Conservation (phyloP, 1,284 basidiomycete genomes). For the Kalmanozyma brasiliensis region DNA sequence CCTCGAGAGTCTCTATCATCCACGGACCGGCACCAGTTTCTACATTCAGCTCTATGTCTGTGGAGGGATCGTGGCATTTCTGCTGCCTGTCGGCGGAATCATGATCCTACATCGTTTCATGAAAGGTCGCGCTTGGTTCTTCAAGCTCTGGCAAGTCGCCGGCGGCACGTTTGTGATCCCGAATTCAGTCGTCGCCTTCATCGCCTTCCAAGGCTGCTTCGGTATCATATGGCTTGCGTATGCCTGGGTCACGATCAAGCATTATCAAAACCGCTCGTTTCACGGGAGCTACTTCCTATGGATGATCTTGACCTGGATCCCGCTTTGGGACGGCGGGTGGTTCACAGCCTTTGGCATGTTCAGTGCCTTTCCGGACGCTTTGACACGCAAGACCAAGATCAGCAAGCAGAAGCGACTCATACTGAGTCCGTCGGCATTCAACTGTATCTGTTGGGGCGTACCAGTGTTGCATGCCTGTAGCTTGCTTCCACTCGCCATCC, state of each 20-base stretch:
- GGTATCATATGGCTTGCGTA: conserved; percentile 17
- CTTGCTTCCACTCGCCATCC: conserved; percentile 13
- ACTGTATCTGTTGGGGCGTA: conserved; percentile 18
- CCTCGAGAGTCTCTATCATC: conserved; percentile 18
- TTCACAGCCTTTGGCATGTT: conserved; percentile 22
- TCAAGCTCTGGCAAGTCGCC: conserved; percentile 30
- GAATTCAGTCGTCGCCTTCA: conserved; percentile 29
- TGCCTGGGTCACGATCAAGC: conserved; percentile 8
- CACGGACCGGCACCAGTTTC: conserved; percentile 3
- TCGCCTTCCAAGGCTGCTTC: conserved; percentile 12
- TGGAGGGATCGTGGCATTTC: conserved; percentile 2
- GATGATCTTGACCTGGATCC: conserved; percentile 16
- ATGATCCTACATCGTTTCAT: conserved; percentile 25
- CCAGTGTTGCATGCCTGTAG: conserved; percentile 15
- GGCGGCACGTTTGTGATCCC: conserved; percentile 37
- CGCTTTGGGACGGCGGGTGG: conserved; percentile 33
- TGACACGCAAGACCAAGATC: conserved; percentile 19
- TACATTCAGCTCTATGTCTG: conserved; percentile 13
- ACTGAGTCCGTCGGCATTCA: conserved; percentile 25
- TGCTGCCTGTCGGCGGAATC: neutral
- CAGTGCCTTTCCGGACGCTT: conserved; percentile 36
- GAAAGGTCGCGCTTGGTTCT: conserved; percentile 23
- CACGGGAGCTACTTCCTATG: conserved; percentile 15
- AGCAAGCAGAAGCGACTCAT: conserved; percentile 22
- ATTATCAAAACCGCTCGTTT: conserved; percentile 10